Percentiles rank a stretch among this genome's conserved stretches.
These are phyloP conservation scores for Reutealis trisperma DNA, from an alignment of 345 rosid species.

Conservation along the genomic window DNA sequence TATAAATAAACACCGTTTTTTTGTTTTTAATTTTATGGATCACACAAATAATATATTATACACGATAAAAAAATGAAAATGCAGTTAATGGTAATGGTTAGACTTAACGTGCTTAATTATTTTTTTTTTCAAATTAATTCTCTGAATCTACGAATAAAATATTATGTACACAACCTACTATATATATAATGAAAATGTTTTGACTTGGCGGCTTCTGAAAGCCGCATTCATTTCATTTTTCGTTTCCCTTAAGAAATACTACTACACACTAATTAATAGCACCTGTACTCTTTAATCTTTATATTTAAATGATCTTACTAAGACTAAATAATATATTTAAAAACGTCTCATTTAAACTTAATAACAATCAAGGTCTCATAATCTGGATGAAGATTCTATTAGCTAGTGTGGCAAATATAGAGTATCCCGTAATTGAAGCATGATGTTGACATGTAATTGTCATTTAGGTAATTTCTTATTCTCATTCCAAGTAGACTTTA, in stretches of 20 bases:
- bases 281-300: too few species aligned
- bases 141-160: too few species aligned
- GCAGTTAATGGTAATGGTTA: too few species aligned
- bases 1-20: too few species aligned
- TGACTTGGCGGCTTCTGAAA: not conserved
- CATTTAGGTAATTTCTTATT: not conserved
- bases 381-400: not conserved
- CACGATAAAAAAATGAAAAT: too few species aligned
- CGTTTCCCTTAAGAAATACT: not conserved
- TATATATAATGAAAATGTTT: too few species aligned
- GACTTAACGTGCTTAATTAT: too few species aligned
- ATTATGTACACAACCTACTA: too few species aligned
- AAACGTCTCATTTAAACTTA: not conserved
- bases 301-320: not conserved
- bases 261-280: too few species aligned
- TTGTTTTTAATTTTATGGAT: too few species aligned
- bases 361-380: not conserved
- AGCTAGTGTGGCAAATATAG: not conserved
- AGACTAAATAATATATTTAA: not conserved
- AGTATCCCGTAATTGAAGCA: not conserved
- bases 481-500: not conserved
- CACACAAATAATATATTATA: too few species aligned
- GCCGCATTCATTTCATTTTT: not conserved
- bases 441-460: not conserved
- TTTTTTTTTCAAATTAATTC: constrained; percentile 22